Base-by-base conservation (phyloP, 192 early-diverging fungal species). In the Chytriomyces confervae region DNA sequence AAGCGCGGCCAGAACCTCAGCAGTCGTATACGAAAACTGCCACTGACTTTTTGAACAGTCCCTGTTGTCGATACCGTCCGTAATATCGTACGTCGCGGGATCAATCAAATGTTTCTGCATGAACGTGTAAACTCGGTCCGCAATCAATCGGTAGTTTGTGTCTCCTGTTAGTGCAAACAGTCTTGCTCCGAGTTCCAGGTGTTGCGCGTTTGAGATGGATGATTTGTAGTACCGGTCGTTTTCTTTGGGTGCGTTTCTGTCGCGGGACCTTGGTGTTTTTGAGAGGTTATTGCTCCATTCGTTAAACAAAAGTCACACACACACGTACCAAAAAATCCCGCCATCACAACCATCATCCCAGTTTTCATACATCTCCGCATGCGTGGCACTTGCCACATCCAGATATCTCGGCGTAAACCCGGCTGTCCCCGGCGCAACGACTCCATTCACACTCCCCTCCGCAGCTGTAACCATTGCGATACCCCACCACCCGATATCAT, bases 401-500 rank as follows among this genome's bases (percentile, higher is more conserved):
- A 82, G 20, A 45, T 50, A 72, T 16, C 23, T n/a, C 3, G 71
- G 36, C 36, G 36, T 36, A 36, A 36, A 36, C 36, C 36, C 36
- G 36, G 36, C 36, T 1, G 36, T 36, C 36, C 36, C 36, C 23
- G 71, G 27, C 6, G 81, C 81, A 4, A 72, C 11, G 24, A 73
- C 69, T 50, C 69, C 50, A 29, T 20, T 50, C 6, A 69, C 70
- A 50, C 69, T 79, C 6, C 69, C 23, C 48, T 87, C 86, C 16
- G 72, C 77, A 29, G 66, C 81, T 3, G 82, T 71, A 43, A 87
- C 61, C 45, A 63, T 74, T 60, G 77, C 69, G 23, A 84, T 18
- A 2, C 64, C 82, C 85, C 85, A 86, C 86, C 86, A 87, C 2
- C 49, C 68, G 24, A 87, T 81, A 67, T 87, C 86, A 61, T 87